Base-by-base conservation (phyloP, 495 filamentous ascomycete genomes). In the Aspergillus saccharolyticus region DNA sequence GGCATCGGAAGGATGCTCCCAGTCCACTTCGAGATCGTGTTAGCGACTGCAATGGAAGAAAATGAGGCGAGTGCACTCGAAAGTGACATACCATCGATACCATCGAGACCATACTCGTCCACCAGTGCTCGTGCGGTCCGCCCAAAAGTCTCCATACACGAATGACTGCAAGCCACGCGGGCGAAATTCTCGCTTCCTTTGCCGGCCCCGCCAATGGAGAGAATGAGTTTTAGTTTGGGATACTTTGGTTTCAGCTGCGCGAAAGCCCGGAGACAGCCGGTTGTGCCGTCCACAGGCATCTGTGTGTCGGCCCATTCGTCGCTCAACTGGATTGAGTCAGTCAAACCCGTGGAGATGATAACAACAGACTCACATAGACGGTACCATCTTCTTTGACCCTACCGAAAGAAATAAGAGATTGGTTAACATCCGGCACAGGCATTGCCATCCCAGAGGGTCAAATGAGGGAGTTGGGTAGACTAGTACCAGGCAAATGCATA, bases 161-260 rank as follows among this genome's bases (percentile, higher is more conserved):
- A 67, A 20, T 78, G 73, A 69, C 79, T 83, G 20, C 80, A 78
- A 43, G 91, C 87, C 42, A 92, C 89, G 44, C 79, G 68, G 10
- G 90, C 84, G 66, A 95, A 95, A 60, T 83, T 84, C 63, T 90
- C 83, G 61, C 83, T 86, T n/a, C 88, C 89, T 57, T 81, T 82
- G 15, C 86, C 87, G 9, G 89, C 90, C 1, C 85, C 85, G n/a
- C 91, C 91, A 59, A 96, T 80, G n/a, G 91, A 96, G 14, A 96
- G 78, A 43, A 96, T 82, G 30, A 91, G 80, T 58, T 88, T 87
- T 55, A 96, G 77, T 62, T 88, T 82, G n/a, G 80, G 80, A 64
- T 94, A 84, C 62, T 83, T 82, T 59, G 80, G 76, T 69, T 95
- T 96, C 52, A 95, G 73, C 54, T 83, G 77, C 8, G 70, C 84